phyloP scores from a whole-genome alignment of 1,284 basidiomycete species.

The Stygiomarasmius scandens region DNA sequence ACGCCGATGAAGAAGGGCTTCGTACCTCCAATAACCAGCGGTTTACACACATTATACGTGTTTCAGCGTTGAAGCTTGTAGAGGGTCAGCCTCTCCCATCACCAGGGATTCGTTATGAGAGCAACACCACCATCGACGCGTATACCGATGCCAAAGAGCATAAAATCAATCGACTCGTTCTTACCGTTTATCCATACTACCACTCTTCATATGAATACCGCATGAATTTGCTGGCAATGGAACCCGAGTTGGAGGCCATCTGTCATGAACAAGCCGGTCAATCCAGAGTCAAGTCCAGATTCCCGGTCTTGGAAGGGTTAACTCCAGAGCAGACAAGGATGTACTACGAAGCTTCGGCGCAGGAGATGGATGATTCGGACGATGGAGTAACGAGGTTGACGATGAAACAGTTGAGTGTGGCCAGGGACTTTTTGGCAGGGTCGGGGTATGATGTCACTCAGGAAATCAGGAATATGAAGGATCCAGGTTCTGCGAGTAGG shows the following conservation, averaged over 20 bases:
- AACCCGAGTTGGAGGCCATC: background rate
- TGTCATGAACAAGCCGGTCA: too few relatives aligned
- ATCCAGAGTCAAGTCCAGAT: background rate
- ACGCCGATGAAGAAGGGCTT: conserved; percentile 8
- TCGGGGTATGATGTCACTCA: background rate
- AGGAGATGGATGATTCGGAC: conserved; percentile 1
- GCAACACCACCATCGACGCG: background rate
- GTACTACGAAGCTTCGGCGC: background rate
- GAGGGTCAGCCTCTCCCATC: background rate
- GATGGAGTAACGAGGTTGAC: conserved; percentile 12
- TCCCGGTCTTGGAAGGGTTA: background rate
- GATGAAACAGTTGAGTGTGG: conserved; percentile 5
- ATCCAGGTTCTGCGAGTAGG: too few relatives aligned
- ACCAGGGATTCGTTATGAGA: background rate
- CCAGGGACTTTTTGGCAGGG: conserved; percentile 9
- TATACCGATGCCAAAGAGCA: background rate
- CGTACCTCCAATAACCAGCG: conserved; percentile 3
- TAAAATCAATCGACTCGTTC: background rate
- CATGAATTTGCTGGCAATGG: conserved; percentile 4
- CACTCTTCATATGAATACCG: conserved; percentile 2
- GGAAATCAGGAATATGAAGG: background rate
- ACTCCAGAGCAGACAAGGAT: background rate
- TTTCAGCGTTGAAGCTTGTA: background rate
- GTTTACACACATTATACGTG: conserved; percentile 12
- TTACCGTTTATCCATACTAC: background rate